A percentile compares a stretch with the other conserved stretches of the same genome.
Evolutionary conservation across 345 rosid species (phyloP).

Genomic region (Hibiscus mutabilis): DNA sequence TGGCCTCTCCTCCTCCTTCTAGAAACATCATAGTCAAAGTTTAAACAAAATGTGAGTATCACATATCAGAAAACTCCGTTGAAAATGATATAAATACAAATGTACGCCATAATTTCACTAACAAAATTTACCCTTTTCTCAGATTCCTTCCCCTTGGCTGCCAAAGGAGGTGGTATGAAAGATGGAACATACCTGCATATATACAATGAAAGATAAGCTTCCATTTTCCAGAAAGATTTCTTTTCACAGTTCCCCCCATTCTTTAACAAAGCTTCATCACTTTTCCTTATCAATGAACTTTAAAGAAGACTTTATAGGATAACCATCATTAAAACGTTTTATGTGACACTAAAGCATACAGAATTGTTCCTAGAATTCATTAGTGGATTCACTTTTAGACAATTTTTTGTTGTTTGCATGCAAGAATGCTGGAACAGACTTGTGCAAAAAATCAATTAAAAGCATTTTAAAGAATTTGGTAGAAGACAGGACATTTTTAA

Average conservation of each 20-base stretch:
- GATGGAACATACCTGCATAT: slow-evolving; percentile 98
- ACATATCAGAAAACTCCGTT: slow-evolving; percentile 12
- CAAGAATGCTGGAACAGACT: background rate
- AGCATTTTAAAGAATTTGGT: background rate
- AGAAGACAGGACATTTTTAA: background rate
- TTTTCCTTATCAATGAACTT: background rate
- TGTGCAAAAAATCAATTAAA: background rate
- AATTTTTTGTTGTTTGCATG: background rate
- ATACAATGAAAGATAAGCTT: slow-evolving; percentile 35
- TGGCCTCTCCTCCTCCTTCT: slow-evolving; percentile 82
- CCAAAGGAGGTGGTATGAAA: slow-evolving; percentile 92
- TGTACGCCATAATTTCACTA: background rate
- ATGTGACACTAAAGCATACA: background rate
- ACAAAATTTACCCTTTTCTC: slow-evolving; percentile 67
- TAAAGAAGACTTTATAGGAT: background rate
- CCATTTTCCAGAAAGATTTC: slow-evolving; percentile 19
- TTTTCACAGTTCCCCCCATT: background rate
- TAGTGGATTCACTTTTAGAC: background rate
- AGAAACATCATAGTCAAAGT: slow-evolving; percentile 16
- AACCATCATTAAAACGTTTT: background rate
- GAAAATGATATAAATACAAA: background rate
- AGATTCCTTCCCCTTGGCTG: slow-evolving; percentile 79
- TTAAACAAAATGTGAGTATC: slow-evolving; percentile 3
- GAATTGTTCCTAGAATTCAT: background rate
- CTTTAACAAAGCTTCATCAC: background rate